phyloP scores from a whole-genome alignment of 306 rosid genomes.

The Ochetophila trinervis region DNA sequence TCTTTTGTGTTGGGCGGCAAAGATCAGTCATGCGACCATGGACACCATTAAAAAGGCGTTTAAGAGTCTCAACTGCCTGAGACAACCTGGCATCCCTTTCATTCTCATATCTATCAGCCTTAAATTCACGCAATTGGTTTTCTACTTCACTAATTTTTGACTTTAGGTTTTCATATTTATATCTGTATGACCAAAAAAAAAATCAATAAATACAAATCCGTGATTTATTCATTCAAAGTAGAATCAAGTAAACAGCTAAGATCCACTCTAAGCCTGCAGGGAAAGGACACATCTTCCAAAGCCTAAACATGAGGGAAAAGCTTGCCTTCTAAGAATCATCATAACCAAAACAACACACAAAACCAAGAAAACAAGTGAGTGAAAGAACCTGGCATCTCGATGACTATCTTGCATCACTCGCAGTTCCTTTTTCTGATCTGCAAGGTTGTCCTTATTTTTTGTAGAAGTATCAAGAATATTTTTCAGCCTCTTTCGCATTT shows the following conservation, averaged over 20 bases:
- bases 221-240: neutral
- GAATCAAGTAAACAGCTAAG: neutral
- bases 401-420: constrained; percentile 71
- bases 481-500: constrained; percentile 66
- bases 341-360: neutral
- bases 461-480: constrained; percentile 57
- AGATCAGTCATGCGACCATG: constrained; percentile 99
- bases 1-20: constrained; percentile 94
- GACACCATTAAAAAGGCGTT: constrained; percentile 93
- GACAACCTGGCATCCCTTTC: constrained; percentile 93
- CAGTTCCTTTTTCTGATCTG: constrained; percentile 56
- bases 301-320: constrained; percentile 1
- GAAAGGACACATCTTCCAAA: constrained; percentile 1
- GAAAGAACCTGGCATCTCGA: constrained; percentile 65
- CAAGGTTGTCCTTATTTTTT: constrained; percentile 49
- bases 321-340: constrained; percentile 1
- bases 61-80: constrained; percentile 97
- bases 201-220: neutral
- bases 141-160: constrained; percentile 72
- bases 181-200: constrained; percentile 42
- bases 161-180: constrained; percentile 67
- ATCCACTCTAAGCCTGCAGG: constrained; percentile 2
- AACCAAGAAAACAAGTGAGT: constrained; percentile 3
- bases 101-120: constrained; percentile 92
- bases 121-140: constrained; percentile 84